Percentiles rank a stretch among this genome's conserved stretches.
These are phyloP conservation scores for Xylaria grammica DNA, from an alignment of 495 filamentous ascomycete genomes.

Conservation along the genomic window DNA sequence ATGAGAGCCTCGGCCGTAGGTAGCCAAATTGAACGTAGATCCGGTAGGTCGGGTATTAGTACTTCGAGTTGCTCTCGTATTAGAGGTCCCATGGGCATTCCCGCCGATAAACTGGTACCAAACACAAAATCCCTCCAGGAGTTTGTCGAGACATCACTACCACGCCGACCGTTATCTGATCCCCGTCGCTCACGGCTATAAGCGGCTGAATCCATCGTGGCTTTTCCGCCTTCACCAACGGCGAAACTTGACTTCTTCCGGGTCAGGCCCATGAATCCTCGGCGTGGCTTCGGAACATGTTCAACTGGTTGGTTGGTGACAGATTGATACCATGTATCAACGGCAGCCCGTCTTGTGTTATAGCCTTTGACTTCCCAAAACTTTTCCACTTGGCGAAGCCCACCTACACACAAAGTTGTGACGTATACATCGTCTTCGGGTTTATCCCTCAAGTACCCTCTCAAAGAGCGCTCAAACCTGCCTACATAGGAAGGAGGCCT, in stretches of 20 bases:
- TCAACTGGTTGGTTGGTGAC: conserved; percentile 49
- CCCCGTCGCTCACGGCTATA: conserved; percentile 34
- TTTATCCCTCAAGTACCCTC: conserved; percentile 60
- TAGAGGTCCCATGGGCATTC: conserved; percentile 59
- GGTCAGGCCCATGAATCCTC: conserved; percentile 50
- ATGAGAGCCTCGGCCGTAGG: conserved; percentile 61
- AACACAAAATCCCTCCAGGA: conserved; percentile 53
- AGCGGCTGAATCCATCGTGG: conserved; percentile 16
- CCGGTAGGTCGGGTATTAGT: conserved; percentile 55
- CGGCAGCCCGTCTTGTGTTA: conserved; percentile 55
- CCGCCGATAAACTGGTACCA: conserved; percentile 56
- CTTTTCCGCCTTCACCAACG: conserved; percentile 22
- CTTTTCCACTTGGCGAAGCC: conserved; percentile 58
- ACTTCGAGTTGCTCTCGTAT: conserved; percentile 51
- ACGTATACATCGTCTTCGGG: conserved; percentile 62
- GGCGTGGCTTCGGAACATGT: conserved; percentile 48
- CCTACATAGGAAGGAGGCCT: conserved; percentile 63
- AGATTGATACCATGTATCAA: conserved; percentile 59
- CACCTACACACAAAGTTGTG: conserved; percentile 58
- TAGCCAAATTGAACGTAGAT: conserved; percentile 56
- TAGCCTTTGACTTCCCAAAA: conserved; percentile 66
- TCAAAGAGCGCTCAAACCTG: conserved; percentile 59
- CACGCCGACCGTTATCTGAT: conserved; percentile 34
- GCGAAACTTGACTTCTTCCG: conserved; percentile 53
- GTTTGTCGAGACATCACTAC: conserved; percentile 40